These are phyloP conservation scores for Madurella mycetomatis DNA, from an alignment of 2,329 filamentous ascomycete genomes.

Conservation along the genomic window DNA sequence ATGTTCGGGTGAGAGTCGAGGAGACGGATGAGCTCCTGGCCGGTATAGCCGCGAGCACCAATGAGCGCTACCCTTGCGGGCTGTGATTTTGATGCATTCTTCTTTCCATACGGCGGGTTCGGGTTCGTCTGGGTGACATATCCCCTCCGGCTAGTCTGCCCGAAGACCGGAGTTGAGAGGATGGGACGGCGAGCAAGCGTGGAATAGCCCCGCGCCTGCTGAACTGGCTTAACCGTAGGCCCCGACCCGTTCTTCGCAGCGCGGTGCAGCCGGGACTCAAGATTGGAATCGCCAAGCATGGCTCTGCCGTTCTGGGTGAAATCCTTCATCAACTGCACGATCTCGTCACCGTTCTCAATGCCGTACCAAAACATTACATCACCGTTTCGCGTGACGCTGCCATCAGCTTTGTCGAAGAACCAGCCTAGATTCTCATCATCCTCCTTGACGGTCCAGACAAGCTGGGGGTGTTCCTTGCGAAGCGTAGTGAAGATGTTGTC, in stretches of 20 bases:
- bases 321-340: slow-evolving; percentile 77
- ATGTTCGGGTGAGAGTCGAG: slow-evolving; percentile 85
- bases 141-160: slow-evolving; percentile 35
- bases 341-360: slow-evolving; percentile 73
- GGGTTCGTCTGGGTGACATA: slow-evolving; percentile 71
- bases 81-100: slow-evolving; percentile 77
- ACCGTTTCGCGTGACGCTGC: slow-evolving; percentile 78
- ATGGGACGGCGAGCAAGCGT: slow-evolving; percentile 46
- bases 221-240: slow-evolving; percentile 43
- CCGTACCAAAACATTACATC: slow-evolving; percentile 97
- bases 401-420: slow-evolving; percentile 97
- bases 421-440: slow-evolving; percentile 95
- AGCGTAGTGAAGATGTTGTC: slow-evolving; percentile 93
- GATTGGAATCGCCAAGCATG: slow-evolving; percentile 85
- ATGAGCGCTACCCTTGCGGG: slow-evolving; percentile 82
- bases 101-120: slow-evolving; percentile 83
- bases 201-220: slow-evolving; percentile 64
- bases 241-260: slow-evolving; percentile 58
- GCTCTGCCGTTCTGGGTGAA: slow-evolving; percentile 77
- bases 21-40: slow-evolving; percentile 82
- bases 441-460: slow-evolving; percentile 95
- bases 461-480: slow-evolving; percentile 86
- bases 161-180: slow-evolving; percentile 19
- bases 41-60: slow-evolving; percentile 89
- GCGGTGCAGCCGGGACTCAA: slow-evolving; percentile 77